Conservation (phyloP, 805 yeast genomes). For the Ogataea sp. region DNA sequence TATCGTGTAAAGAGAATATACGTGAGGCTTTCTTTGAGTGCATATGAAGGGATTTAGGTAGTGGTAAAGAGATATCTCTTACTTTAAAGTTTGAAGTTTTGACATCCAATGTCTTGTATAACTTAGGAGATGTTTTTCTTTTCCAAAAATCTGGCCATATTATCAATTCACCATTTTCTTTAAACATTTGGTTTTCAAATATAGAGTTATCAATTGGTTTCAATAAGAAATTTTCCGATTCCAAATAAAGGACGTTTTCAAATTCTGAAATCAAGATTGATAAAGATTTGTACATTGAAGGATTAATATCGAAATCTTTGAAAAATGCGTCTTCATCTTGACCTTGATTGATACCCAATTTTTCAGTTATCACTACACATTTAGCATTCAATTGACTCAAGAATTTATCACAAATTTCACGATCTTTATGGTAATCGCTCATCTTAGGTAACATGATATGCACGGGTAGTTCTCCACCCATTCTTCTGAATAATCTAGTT, state of each 20-base stretch:
- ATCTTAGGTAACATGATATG: conserved; percentile 36
- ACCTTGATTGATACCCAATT: conserved; percentile 29
- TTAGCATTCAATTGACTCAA: conserved; percentile 44
- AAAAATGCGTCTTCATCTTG: conserved; percentile 32
- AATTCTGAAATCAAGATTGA: conserved; percentile 36
- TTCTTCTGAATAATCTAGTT: conserved; percentile 38
- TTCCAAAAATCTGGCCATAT: conserved; percentile 84
- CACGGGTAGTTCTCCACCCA: conserved; percentile 38
- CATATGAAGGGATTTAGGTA: conserved; percentile 12
- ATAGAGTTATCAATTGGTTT: conserved; percentile 29
- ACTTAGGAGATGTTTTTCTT: conserved; percentile 64
- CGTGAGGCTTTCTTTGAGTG: conserved; percentile 20
- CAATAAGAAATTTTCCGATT: conserved; percentile 37
- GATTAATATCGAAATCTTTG: conserved; percentile 26
- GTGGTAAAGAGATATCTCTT: conserved; percentile 22
- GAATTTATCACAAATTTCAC: conserved; percentile 38
- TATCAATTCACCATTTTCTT: conserved; percentile 40
- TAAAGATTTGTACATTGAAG: conserved; percentile 25
- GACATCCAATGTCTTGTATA: conserved; percentile 48
- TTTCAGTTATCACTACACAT: conserved; percentile 48
- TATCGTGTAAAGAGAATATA: conserved; percentile 17
- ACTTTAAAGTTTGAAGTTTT: conserved; percentile 26
- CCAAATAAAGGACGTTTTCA: conserved; percentile 37
- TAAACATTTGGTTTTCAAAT: conserved; percentile 39
- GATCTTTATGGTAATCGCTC: conserved; percentile 30